Conservation (phyloP, 495 filamentous ascomycete species). For the Sphaerosporella brunnea region DNA sequence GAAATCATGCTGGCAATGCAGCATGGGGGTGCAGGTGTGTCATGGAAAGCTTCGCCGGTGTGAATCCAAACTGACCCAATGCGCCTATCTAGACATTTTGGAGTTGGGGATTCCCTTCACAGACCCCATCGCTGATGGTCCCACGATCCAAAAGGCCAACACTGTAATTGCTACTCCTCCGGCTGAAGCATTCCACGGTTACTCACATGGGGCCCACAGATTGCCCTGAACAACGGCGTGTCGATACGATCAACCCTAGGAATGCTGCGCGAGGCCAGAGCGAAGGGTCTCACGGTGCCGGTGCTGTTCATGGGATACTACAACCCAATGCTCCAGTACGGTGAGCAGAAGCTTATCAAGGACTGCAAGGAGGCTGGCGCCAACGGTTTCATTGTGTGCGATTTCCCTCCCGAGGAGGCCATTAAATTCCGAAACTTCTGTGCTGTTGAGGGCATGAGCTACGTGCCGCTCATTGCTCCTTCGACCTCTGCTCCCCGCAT, state of each 20-base stretch:
- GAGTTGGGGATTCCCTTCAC: slow-evolving; percentile 89
- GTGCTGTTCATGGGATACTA: slow-evolving; percentile 98
- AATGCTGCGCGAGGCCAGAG: slow-evolving; percentile 60
- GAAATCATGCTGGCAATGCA: slow-evolving; percentile 78
- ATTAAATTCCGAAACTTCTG: slow-evolving; percentile 77
- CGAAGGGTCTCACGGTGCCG: slow-evolving; percentile 57
- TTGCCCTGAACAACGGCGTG: slow-evolving; percentile 74
- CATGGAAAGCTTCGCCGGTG: not conserved
- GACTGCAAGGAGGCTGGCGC: slow-evolving; percentile 76
- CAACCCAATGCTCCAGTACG: slow-evolving; percentile 83
- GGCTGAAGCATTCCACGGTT: no score
- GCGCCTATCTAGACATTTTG: slow-evolving; percentile 43
- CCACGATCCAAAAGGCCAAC: slow-evolving; percentile 84
- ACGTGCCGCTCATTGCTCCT: slow-evolving; percentile 87
- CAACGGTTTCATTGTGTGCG: slow-evolving; percentile 95
- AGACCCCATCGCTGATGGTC: slow-evolving; percentile 90
- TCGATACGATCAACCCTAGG: slow-evolving; percentile 58
- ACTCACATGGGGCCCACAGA: slow-evolving; percentile 17
- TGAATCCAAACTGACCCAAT: slow-evolving; percentile 1
- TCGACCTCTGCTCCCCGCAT: slow-evolving; percentile 82
- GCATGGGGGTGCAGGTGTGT: slow-evolving; percentile 76
- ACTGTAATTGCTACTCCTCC: slow-evolving; percentile 32
- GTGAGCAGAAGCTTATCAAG: slow-evolving; percentile 68
- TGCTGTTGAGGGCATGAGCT: slow-evolving; percentile 60
- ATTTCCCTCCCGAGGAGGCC: slow-evolving; percentile 92